Percentiles rank a stretch among this genome's conserved stretches.
Conservation (phyloP, 2,329 filamentous ascomycete species). For the Botrytis byssoidea region DNA sequence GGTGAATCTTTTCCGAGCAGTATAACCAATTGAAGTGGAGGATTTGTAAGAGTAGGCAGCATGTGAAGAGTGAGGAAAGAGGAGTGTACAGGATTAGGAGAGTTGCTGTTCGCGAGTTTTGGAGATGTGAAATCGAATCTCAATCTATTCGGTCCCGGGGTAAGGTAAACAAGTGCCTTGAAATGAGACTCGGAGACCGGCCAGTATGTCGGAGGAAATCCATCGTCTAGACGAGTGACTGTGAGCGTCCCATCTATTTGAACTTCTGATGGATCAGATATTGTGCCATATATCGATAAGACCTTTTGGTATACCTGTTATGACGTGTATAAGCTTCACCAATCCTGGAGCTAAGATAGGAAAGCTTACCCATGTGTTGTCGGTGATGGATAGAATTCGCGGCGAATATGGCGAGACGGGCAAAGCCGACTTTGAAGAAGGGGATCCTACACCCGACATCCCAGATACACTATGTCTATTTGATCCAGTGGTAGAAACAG, state of each 20-base stretch:
- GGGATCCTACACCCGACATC: slow-evolving; percentile 58
- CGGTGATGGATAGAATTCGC: slow-evolving; percentile 71
- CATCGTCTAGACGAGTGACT: slow-evolving; percentile 79
- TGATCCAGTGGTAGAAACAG: slow-evolving; percentile 38
- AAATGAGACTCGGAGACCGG: slow-evolving; percentile 87
- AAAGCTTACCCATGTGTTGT: slow-evolving; percentile 73
- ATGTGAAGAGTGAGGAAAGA: slow-evolving; percentile 83
- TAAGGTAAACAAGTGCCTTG: slow-evolving; percentile 87
- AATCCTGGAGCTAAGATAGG: not conserved
- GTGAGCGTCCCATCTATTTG: slow-evolving; percentile 76
- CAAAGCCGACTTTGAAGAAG: slow-evolving; percentile 54
- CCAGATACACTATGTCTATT: slow-evolving; percentile 65
- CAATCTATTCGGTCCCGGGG: slow-evolving; percentile 83
- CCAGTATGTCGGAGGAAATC: slow-evolving; percentile 80
- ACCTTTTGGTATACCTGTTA: slow-evolving; percentile 88
- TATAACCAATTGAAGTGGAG: slow-evolving; percentile 86
- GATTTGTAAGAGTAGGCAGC: slow-evolving; percentile 72
- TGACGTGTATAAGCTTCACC: slow-evolving; percentile 22
- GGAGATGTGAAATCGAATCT: slow-evolving; percentile 85
- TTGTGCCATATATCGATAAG: slow-evolving; percentile 75
- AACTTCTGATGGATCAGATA: slow-evolving; percentile 68
- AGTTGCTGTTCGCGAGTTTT: slow-evolving; percentile 69
- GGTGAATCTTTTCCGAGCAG: slow-evolving; percentile 85
- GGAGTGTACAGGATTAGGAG: slow-evolving; percentile 69
- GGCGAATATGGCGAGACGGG: slow-evolving; percentile 79